phyloP scores from a whole-genome alignment of 345 rosid genomes.

The Syzygium aqueum region DNA sequence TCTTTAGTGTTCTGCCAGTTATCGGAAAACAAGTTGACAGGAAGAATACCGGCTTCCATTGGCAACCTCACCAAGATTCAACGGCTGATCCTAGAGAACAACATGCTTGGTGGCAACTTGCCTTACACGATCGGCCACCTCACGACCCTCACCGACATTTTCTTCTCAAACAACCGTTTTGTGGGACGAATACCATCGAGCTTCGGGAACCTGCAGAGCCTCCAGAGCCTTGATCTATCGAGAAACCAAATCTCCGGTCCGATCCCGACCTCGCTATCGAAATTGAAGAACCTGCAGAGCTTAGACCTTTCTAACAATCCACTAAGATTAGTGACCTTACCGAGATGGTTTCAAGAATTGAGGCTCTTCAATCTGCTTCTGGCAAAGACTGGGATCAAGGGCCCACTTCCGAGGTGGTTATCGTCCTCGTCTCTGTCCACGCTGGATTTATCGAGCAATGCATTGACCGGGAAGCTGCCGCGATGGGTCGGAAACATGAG shows the following conservation, averaged over 20 bases:
- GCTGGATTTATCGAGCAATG: slow-evolving; percentile 50
- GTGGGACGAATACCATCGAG: slow-evolving; percentile 39
- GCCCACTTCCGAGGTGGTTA: slow-evolving; percentile 37
- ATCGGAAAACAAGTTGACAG: slow-evolving; percentile 42
- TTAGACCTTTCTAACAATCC: slow-evolving; percentile 52
- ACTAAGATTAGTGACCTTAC: slow-evolving; percentile 21
- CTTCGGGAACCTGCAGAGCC: slow-evolving; percentile 30
- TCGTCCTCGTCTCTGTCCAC: slow-evolving; percentile 32
- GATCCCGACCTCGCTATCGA: slow-evolving; percentile 25
- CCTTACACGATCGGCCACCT: slow-evolving; percentile 39
- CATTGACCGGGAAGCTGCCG: slow-evolving; percentile 34
- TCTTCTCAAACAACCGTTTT: slow-evolving; percentile 37
- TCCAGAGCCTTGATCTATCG: slow-evolving; percentile 43
- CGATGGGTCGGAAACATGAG: slow-evolving; percentile 47
- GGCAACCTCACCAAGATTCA: slow-evolving; percentile 36
- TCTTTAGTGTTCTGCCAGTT: slow-evolving; percentile 39
- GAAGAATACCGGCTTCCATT: slow-evolving; percentile 37
- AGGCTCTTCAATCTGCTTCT: slow-evolving; percentile 27
- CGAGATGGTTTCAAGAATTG: slow-evolving; percentile 28
- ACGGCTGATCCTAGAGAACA: slow-evolving; percentile 46
- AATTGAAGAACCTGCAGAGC: slow-evolving; percentile 29
- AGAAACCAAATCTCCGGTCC: slow-evolving; percentile 33
- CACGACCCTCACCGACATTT: slow-evolving; percentile 39
- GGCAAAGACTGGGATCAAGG: slow-evolving; percentile 37
- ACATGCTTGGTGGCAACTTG: slow-evolving; percentile 38